phyloP scores from a whole-genome alignment of 306 rosid genomes.

The Malus sylvestris region DNA sequence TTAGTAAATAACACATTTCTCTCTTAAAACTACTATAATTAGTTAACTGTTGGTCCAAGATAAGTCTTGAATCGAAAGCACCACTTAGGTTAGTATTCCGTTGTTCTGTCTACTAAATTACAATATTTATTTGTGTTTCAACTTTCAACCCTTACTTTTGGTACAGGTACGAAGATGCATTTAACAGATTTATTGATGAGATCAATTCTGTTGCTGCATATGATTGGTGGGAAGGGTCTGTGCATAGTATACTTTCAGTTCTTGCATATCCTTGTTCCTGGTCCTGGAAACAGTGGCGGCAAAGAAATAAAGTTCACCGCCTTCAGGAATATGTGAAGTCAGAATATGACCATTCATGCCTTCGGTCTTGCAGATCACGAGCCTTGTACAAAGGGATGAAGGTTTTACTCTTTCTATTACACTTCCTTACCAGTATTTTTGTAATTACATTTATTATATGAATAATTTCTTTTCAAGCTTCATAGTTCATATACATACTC shows the following conservation, averaged over 20 bases:
- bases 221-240: slow-evolving; percentile 99
- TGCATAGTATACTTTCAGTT: slow-evolving; percentile 86
- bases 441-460: neutral
- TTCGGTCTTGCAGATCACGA: slow-evolving; percentile 93
- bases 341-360: slow-evolving; percentile 92
- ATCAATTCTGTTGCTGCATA: slow-evolving; percentile 90
- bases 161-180: slow-evolving; percentile 91
- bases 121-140: slow-evolving; percentile 15
- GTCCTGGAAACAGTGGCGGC: slow-evolving; percentile 99
- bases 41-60: neutral
- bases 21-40: neutral
- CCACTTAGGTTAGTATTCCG: neutral
- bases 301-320: slow-evolving; percentile 71
- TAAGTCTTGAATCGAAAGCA: neutral
- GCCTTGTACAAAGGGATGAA: slow-evolving; percentile 99
- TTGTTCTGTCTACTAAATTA: neutral
- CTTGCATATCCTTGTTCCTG: slow-evolving; percentile 97
- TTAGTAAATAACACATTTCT: neutral
- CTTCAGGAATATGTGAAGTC: slow-evolving; percentile 96
- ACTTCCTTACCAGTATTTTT: neutral
- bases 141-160: slow-evolving; percentile 7
- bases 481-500: neutral
- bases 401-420: slow-evolving; percentile 29
- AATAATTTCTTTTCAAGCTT: neutral
- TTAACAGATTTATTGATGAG: slow-evolving; percentile 93